These are phyloP conservation scores for Rosa lucieae DNA, from an alignment of 306 rosid species.

Conservation along the genomic window DNA sequence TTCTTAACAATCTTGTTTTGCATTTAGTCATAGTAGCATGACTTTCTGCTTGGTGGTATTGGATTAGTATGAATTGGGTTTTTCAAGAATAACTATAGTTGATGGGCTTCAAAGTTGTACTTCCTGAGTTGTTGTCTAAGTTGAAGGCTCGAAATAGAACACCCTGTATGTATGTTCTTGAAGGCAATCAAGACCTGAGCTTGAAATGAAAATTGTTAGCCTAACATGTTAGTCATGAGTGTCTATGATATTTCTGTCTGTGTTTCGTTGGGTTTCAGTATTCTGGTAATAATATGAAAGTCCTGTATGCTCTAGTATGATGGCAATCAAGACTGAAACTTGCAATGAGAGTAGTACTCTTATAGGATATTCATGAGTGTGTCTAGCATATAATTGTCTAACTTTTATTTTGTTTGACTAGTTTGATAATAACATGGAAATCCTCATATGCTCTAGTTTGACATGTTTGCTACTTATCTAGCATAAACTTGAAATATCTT, in stretches of 20 bases:
- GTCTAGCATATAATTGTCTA: not conserved
- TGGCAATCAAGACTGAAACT: not conserved
- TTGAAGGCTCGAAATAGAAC: not conserved
- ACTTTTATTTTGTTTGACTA: not conserved
- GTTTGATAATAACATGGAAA: not conserved
- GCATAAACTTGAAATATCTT: not conserved
- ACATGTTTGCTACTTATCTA: not conserved
- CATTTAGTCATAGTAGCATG: not conserved
- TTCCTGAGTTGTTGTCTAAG: not conserved
- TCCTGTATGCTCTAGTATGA: not conserved
- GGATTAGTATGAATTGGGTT: not conserved
- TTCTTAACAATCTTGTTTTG: not conserved
- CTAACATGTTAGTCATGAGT: not conserved
- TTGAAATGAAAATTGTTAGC: not conserved
- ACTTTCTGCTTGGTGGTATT: constrained; percentile 5
- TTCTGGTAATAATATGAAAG: not conserved
- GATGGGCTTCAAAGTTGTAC: not conserved
- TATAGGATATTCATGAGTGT: too few relatives aligned
- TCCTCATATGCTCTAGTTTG: not conserved
- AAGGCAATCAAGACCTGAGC: not conserved
- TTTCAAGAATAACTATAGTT: not conserved
- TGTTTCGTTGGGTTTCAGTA: not conserved
- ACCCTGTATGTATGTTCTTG: not conserved
- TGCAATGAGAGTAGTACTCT: not conserved
- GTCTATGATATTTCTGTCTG: not conserved